Evolutionary conservation across 2,329 filamentous ascomycete genomes (phyloP), one percentile per base, ranked within the genome.

Genomic region (Sphaerulina populicola): DNA sequence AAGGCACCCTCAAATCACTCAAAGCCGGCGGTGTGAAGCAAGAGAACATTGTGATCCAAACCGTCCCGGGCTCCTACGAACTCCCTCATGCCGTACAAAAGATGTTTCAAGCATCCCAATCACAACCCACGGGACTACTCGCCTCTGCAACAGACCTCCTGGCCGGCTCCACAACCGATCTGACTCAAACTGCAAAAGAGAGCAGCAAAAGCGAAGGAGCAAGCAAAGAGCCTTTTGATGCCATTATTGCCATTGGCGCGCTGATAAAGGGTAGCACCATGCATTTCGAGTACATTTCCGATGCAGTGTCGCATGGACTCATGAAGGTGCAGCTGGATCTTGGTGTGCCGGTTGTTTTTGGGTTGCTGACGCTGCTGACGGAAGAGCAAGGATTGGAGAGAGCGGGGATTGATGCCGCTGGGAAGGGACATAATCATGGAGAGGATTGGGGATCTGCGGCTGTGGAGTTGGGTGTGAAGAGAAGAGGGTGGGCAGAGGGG

Each of bases 261-360:
- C 80, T 98, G 55, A 96, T 98, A 74, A 98, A 98, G 76, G 93
- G 93, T 68, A 87, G 94, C 72, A 97, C 93, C 6, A 96, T 96
- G 89, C 93, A 98, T 73, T 98, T 98, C 66, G 93, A 98, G 73
- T 97, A 98, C 74, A 98, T 98, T 63, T 80, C 90, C 38, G 93
- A 97, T 58, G 81, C 88, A 37, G 89, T 94, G 6, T 88, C 83
- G 52, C 88, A 95, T 56, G 93, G 88, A 6, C 77, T 98, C 55
- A 98, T 98, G 93, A 83, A 88, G 58, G 83, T 97, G 53, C 89
- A 94, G 70, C 76, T 97, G 49, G 91, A 98, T 68, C 83, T 82
- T 8, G 86, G 88, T 40, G 81, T 94, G 45, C 93, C 93, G 30
- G 85, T 98, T 53, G 80, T 97, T 53, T 95, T 97, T 69, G 91